These are phyloP conservation scores for Peronospora destructor DNA, from an alignment of 352 stramenopile species.

Conservation along the genomic window DNA sequence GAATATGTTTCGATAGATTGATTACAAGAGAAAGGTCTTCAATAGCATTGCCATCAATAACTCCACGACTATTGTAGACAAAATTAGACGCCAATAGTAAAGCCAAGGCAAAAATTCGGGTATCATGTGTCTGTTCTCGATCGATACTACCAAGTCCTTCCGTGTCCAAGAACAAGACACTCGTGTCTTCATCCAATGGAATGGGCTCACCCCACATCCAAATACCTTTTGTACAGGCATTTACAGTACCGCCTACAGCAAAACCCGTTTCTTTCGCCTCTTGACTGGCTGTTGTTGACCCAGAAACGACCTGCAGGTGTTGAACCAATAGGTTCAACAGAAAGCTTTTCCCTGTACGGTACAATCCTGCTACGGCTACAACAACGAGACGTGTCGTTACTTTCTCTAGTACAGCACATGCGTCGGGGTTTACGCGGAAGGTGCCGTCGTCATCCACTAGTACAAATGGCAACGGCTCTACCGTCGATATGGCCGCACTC, in stretches of 20 bases:
- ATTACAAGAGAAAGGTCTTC: conserved; percentile 88
- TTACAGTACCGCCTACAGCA: conserved; percentile 75
- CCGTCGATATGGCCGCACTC: conserved; percentile 26
- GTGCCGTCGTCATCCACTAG: conserved; percentile 67
- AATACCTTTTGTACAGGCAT: conserved; percentile 88
- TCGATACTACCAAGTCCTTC: conserved; percentile 82
- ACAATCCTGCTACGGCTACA: conserved; percentile 81
- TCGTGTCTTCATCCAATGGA: conserved; percentile 60
- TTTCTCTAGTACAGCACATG: conserved; percentile 51
- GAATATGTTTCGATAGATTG: conserved; percentile 87
- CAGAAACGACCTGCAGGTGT: conserved; percentile 31
- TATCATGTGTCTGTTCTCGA: conserved; percentile 84
- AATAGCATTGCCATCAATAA: conserved; percentile 87
- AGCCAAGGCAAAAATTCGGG: conserved; percentile 85
- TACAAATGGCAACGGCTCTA: conserved; percentile 72
- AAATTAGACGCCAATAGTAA: conserved; percentile 83
- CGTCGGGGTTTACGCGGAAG: conserved; percentile 77
- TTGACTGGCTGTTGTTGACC: conserved; percentile 2
- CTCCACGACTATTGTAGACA: conserved; percentile 87
- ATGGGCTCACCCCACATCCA: conserved; percentile 87
- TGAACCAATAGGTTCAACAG: conserved; percentile 82
- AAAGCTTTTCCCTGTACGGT: conserved; percentile 88
- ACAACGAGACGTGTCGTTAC: conserved; percentile 79
- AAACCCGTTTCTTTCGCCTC: conserved; percentile 39
- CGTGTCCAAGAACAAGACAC: conserved; percentile 83